These are phyloP conservation scores for Neurospora sp. DNA, from an alignment of 2,329 filamentous ascomycete genomes.

Conservation along the genomic window DNA sequence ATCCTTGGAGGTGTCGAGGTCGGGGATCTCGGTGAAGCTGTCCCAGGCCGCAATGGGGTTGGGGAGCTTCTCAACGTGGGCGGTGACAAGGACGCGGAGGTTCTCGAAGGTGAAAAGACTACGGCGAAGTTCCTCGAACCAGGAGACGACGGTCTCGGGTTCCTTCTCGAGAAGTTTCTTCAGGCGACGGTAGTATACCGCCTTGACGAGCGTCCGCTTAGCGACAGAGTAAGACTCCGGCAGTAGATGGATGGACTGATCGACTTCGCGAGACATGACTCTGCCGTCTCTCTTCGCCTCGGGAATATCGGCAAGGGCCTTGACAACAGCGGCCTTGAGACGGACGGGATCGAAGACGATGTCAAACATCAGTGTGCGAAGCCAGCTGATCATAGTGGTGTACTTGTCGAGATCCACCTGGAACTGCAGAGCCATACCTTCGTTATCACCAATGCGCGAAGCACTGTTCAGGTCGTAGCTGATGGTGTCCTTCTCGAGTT, in stretches of 20 bases:
- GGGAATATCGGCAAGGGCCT: slow-evolving; percentile 83
- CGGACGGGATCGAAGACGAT: slow-evolving; percentile 70
- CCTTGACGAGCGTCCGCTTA: slow-evolving; percentile 73
- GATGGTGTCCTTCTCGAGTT: slow-evolving; percentile 85
- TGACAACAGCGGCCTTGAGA: slow-evolving; percentile 57
- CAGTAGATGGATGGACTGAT: slow-evolving; percentile 73
- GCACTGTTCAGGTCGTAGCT: slow-evolving; percentile 66
- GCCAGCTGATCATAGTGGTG: slow-evolving; percentile 68
- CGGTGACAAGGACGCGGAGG: slow-evolving; percentile 74
- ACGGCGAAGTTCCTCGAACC: slow-evolving; percentile 66
- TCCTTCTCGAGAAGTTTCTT: slow-evolving; percentile 71
- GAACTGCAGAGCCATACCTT: slow-evolving; percentile 73
- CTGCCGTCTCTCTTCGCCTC: slow-evolving; percentile 82
- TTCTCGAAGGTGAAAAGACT: slow-evolving; percentile 77
- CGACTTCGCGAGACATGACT: slow-evolving; percentile 52
- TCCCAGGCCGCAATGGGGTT: slow-evolving; percentile 76
- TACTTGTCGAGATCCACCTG: slow-evolving; percentile 87
- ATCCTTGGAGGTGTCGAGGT: slow-evolving; percentile 37
- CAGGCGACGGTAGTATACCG: slow-evolving; percentile 76
- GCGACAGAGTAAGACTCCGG: slow-evolving; percentile 67
- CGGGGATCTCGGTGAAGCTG: slow-evolving; percentile 40
- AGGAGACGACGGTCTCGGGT: slow-evolving; percentile 62
- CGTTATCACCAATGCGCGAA: slow-evolving; percentile 61
- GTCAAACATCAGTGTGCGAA: slow-evolving; percentile 78
- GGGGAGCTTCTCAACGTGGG: slow-evolving; percentile 62